These are phyloP conservation scores for Phytophthora agathidicida DNA, from an alignment of 352 stramenopile genomes.

Conservation along the genomic window DNA sequence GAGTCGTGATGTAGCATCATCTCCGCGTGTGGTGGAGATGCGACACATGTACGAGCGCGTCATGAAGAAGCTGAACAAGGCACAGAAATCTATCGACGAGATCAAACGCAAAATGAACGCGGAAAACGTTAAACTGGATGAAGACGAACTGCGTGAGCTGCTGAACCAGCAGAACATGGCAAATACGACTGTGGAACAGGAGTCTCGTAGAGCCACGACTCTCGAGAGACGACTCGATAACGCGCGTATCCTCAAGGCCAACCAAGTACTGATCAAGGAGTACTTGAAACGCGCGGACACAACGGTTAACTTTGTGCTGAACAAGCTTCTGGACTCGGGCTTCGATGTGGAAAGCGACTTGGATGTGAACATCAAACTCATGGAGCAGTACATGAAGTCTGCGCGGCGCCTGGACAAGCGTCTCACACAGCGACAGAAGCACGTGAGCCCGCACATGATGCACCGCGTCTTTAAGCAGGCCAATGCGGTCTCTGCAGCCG, in stretches of 20 bases:
- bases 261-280: conserved; percentile 57
- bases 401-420: conserved; percentile 63
- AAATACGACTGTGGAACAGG: conserved; percentile 25
- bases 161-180: conserved; percentile 25
- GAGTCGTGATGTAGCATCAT: conserved; percentile 47
- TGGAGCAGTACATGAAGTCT: conserved; percentile 83
- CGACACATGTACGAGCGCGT: conserved; percentile 46
- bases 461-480: conserved; percentile 65
- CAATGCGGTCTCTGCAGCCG: conserved; percentile 34
- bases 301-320: conserved; percentile 49
- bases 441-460: conserved; percentile 68
- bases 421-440: conserved; percentile 52
- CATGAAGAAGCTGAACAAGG: conserved; percentile 29
- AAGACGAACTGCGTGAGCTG: conserved; percentile 28
- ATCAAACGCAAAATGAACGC: conserved; percentile 20
- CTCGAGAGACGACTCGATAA: conserved; percentile 53
- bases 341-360: conserved; percentile 50
- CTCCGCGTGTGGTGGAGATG: conserved; percentile 54
- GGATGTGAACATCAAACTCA: conserved; percentile 60
- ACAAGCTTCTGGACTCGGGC: conserved; percentile 41
- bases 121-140: conserved; percentile 20
- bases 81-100: conserved; percentile 19
- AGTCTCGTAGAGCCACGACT: conserved; percentile 38
- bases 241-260: conserved; percentile 45
- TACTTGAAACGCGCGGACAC: conserved; percentile 52